Evolutionary conservation across 2,329 filamentous ascomycete species (phyloP).

Genomic region (Calycina marina): DNA sequence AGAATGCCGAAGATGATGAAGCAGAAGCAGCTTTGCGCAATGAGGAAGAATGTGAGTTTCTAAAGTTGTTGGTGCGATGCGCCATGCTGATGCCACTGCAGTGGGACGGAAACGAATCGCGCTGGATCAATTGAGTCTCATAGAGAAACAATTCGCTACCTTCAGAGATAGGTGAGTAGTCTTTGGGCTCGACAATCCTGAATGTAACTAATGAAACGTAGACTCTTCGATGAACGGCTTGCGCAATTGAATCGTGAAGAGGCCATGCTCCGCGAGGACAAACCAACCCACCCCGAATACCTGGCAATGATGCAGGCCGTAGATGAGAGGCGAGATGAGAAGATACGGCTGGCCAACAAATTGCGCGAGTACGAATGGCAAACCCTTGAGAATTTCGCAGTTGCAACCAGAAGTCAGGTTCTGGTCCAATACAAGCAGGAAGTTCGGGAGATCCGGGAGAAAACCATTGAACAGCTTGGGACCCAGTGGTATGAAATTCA

Average conservation of each 20-base stretch:
- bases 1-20: constrained; percentile 44
- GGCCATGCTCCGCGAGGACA: constrained; percentile 40
- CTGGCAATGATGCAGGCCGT: constrained; percentile 81
- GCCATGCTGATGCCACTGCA: constrained; percentile 27
- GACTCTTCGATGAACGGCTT: constrained; percentile 78
- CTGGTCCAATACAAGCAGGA: constrained; percentile 85
- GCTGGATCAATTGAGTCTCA: constrained; percentile 60
- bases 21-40: constrained; percentile 42
- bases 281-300: constrained; percentile 77
- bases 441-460: constrained; percentile 69
- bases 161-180: constrained; percentile 60
- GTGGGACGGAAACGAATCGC: constrained; percentile 68
- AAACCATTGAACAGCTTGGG: constrained; percentile 64
- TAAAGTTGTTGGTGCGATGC: constrained; percentile 5
- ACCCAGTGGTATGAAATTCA: constrained; percentile 90
- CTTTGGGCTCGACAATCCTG: not conserved
- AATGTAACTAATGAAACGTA: constrained; percentile 25
- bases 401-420: constrained; percentile 72
- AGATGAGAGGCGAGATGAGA: constrained; percentile 67
- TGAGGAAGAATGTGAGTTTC: constrained; percentile 46
- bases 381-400: constrained; percentile 57
- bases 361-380: constrained; percentile 61
- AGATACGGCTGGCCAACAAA: constrained; percentile 57
- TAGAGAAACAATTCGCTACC: constrained; percentile 79
- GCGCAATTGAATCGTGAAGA: constrained; percentile 63